Evolutionary conservation across 139 green algal species (phyloP), one percentile per base, ranked within the genome.

Genomic region (Parachlorella kessleri): DNA sequence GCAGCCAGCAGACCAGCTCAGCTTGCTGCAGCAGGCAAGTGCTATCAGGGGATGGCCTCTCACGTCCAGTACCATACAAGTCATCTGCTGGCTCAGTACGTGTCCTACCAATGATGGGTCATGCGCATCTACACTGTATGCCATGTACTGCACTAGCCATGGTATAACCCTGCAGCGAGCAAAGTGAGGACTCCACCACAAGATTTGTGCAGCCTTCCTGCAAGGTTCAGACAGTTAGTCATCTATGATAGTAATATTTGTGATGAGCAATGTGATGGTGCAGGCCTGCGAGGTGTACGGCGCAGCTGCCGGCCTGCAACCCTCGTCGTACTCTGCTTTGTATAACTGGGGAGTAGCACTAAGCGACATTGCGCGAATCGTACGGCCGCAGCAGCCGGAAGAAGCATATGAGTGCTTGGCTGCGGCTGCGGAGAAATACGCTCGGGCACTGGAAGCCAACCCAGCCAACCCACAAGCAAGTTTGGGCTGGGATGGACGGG

Each of bases 321-420:
- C 84, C 23, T 74, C 35, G 36, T 83, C 87, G 0, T 83, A 90
- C 66, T 75, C 79, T 26, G 88, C 88, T 21, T 7, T 33, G 14
- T 96, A 95, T 88, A 97, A 97, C 84, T 94, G 89, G 89, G 93
- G 91, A 3, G 93, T 97, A 8, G 91, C 91, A 26, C 85, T 95
- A 3, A 88, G 55, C 26, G 91, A 95, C 79, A 88, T 94, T 42
- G 91, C 91, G 1, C 80, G 85, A 24, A 38, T 86, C 5, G 76
- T 81, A 40, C 88, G 39, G 66, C 84, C n/a, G 69, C 81, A 37
- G 42, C 55, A 67, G 55, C 40, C 35, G 0, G 68, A 66, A 0
- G 72, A 70, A 28, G 78, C 82, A 0, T 67, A 79, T 32, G 65
- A 82, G 36, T 90, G 73, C 55, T 76, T 95, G 37, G 79, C 88